Evolutionary conservation across 2,329 filamentous ascomycete species (phyloP), one percentile per base, ranked within the genome.

Genomic region (Pestalotiopsis sp.): DNA sequence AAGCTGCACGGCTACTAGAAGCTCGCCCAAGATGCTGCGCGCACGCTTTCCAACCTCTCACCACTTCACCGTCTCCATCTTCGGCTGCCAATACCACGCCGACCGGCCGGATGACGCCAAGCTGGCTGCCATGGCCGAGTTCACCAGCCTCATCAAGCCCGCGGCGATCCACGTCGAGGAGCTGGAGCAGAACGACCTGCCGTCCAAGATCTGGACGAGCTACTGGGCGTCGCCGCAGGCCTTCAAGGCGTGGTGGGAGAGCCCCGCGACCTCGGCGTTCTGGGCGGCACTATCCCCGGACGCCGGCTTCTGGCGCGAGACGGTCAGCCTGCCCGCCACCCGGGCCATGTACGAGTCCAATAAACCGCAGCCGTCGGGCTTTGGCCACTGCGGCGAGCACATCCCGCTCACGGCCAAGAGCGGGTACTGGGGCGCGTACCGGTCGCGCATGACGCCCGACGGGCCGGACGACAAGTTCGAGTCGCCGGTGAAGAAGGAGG

Each of bases 261-360:
- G 20, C 31, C 20, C 60, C 14, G 17, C 13, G 36, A 63, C 60
- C 14, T 38, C 38, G 12, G 12, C 13, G 17, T 63, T 63, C 5
- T 60, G 57, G 57, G n/a, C 12, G n/a, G 11, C 20, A 6, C 9
- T 60, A 23, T 13, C 60, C n/a, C 14, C 7, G 4, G 31, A 63
- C 11, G 60, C 60, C 38, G 60, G 60, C 38, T 38, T 63, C 27
- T 63, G 60, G 60, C 60, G 60, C 20, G 60, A 63, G 60, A 45
- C 38, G 38, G 14, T 63, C n/a, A 38, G 31, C 14, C 31, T 63
- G 25, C 38, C 60, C 31, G 31, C 60, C 13, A 39, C 31, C 2
- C 60, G 60, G 11, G 3, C 60, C 31, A 38, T 39, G 60, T 63
- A 27, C 60, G 60, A 45, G 31, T 27, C 60, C 27, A 63, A 63